Conservation (phyloP, 2,329 filamentous ascomycete species). For the Penicillium sp. region DNA sequence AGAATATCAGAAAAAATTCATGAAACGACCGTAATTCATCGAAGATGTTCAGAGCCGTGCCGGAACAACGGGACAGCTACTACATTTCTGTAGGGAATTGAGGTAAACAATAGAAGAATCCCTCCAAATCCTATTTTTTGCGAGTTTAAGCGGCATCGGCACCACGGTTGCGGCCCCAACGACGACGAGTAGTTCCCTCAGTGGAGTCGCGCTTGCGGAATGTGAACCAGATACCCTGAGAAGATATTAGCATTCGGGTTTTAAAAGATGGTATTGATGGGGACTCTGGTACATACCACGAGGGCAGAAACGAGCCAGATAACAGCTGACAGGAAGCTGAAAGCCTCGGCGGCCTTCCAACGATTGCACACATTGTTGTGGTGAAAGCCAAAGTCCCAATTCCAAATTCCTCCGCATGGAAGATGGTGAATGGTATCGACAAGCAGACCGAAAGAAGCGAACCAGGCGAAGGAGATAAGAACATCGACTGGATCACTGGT, state of each 20-base stretch:
- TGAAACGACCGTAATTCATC: slow-evolving; percentile 13
- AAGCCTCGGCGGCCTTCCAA: slow-evolving; percentile 73
- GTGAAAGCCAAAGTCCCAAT: slow-evolving; percentile 58
- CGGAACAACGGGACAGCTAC: background rate
- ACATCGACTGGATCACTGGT: slow-evolving; percentile 61
- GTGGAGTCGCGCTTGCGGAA: slow-evolving; percentile 30
- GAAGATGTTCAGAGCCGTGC: background rate
- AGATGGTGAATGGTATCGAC: slow-evolving; percentile 60
- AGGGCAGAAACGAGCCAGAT: slow-evolving; percentile 70
- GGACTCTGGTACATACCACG: slow-evolving; percentile 45
- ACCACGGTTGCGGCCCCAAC: slow-evolving; percentile 25
- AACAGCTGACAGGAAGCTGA: slow-evolving; percentile 71
- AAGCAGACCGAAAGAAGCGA: slow-evolving; percentile 69
- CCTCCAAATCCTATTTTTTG: background rate
- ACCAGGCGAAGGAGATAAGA: slow-evolving; percentile 71
- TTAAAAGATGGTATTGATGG: background rate
- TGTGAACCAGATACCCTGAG: slow-evolving; percentile 42
- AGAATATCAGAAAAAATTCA: slow-evolving; percentile 11
- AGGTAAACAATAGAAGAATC: background rate
- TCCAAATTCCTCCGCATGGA: slow-evolving; percentile 61
- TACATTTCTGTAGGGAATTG: background rate
- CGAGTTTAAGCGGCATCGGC: slow-evolving; percentile 10
- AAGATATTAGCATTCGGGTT: slow-evolving; percentile 14
- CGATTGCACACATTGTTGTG: slow-evolving; percentile 58
- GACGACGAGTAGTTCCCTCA: slow-evolving; percentile 19